Base-by-base conservation (phyloP, 495 filamentous ascomycete genomes). In the Hypoxylon subgilvum region DNA sequence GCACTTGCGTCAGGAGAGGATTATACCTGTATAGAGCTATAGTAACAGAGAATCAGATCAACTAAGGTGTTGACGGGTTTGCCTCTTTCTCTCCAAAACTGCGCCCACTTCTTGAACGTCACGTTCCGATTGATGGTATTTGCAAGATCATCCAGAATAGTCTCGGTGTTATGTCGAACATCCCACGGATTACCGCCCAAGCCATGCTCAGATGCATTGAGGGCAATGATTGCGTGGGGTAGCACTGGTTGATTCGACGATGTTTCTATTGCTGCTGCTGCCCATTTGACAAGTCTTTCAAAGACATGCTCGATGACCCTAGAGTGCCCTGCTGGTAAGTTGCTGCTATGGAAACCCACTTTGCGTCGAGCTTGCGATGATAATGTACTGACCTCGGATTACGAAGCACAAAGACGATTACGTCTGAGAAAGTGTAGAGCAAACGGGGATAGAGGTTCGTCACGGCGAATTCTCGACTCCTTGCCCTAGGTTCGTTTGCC, bases 341-440 rank as follows among this genome's bases (percentile, higher is more conserved):
- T 6, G 7, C 9, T 38, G 18, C 9, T 0, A 17, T 27, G 8
- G 17, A 4, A 3, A 36, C 5, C n/a, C n/a, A n/a, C n/a, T n/a
- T n/a, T n/a, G n/a, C n/a, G n/a, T n/a, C n/a, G n/a, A n/a, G n/a
- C n/a, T 36, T n/a, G 31, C n/a, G n/a, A 13, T 36, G 8, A n/a
- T 14, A 5, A 36, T 36, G n/a, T 1, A 6, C 35, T 38, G 1
- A 38, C 35, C 35, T 38, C 1, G 72, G 51, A 35, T 78, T 74
- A 1, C 61, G 32, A 3, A 76, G 55, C 1, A 79, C 76, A 59
- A 80, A 82, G 1, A 79, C 76, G n/a, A 80, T 60, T 9, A 76
- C 74, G 56, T 82, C 77, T 0, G 76, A 79, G 22, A 80, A 78
- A 1, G 76, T 78, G 58, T 78, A 82, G 0, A 83, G 71, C 4